Evolutionary conservation across 2,329 filamentous ascomycete species (phyloP), one percentile per base, ranked within the genome.

Genomic region (Microascus cirrosus): DNA sequence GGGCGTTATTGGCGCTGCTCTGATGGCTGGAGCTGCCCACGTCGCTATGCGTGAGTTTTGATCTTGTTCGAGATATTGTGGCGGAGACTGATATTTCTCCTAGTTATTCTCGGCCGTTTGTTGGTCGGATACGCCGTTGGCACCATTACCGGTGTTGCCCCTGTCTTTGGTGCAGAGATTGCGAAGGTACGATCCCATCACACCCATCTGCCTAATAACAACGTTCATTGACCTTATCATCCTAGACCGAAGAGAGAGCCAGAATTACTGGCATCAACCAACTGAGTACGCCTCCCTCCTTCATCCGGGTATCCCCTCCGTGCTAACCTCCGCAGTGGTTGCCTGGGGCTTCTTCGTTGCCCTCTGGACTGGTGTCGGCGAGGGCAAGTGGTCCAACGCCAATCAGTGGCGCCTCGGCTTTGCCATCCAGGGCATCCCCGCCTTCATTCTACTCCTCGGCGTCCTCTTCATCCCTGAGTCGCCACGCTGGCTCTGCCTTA

Each of bases 301-400:
- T 8, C n/a, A 25, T 25, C 36, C 11, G 18, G 12, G 11, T 5
- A 11, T 18, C 53, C 35, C n/a, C 35, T 12, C 54, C 5, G 6
- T 55, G 6, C 51, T 58, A 52, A 58, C 50, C 18, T 45, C 20
- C 3, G 2, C 25, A 72, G 71, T 73, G 71, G 71, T 71, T 8
- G 69, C 71, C 0, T 74, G 71, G 71, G 79, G 79, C 7, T 74
- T 73, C 52, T 83, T 84, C 54, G 71, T 82, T 6, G 79, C 81
- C 1, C 74, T 74, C 11, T 80, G 80, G 68, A 74, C 76, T 2
- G 74, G 79, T 2, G 79, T 58, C 53, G 57, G 57, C 22, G 57
- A 81, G 58, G 82, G 80, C 34, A 74, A 70, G 63, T 69, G 71
- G 28, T 76, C 72, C 56, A 65, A 75, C 12, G 65, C 70, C 2